phyloP scores from a whole-genome alignment of 345 rosid species.

The Acer campestre region DNA sequence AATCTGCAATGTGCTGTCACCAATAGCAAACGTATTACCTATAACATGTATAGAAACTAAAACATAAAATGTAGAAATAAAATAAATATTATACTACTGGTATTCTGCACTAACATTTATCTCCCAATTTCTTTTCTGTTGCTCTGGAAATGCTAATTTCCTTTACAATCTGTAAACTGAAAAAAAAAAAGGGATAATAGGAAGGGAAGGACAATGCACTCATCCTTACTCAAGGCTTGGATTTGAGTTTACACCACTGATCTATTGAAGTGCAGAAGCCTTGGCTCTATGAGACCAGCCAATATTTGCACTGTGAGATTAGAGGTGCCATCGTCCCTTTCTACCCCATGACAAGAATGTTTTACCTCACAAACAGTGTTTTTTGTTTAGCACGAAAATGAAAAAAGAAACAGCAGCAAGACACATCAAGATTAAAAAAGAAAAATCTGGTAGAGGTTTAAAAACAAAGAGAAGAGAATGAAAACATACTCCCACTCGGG shows the following conservation, averaged over 20 bases:
- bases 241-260: neutral
- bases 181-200: neutral
- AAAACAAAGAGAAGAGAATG: conserved; percentile 12
- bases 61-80: neutral
- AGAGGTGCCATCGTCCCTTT: neutral
- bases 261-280: neutral
- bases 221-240: conserved; percentile 2
- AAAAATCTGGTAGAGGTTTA: neutral
- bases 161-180: neutral
- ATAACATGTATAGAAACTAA: neutral
- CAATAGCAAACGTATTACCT: neutral
- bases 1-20: neutral
- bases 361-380: neutral
- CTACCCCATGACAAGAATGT: neutral
- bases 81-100: neutral
- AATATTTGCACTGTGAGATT: neutral
- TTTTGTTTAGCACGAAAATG: neutral
- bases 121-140: neutral
- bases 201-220: neutral
- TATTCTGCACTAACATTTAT: neutral
- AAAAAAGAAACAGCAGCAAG: neutral
- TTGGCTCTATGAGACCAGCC: neutral
- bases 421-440: neutral
- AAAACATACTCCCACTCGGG: conserved; percentile 90
- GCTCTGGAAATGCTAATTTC: neutral